Evolutionary conservation across 106 monocot genomes (phyloP), one percentile per base, ranked within the genome.

Genomic region (Dioscorea dumetorum): DNA sequence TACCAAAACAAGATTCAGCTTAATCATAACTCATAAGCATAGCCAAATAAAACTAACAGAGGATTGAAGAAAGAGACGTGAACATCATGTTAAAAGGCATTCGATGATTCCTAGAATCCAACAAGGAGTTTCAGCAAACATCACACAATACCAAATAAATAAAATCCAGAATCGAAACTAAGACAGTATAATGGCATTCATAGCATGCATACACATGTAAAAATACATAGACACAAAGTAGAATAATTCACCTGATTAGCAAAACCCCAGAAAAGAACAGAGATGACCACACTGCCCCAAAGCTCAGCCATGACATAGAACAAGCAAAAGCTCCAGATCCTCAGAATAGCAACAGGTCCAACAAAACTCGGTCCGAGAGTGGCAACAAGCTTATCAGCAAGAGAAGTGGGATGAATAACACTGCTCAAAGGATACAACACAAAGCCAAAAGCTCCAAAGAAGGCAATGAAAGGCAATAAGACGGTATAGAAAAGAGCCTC

Each of bases 231-330:
- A 41, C 6, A 41, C 41, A 41, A 10, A 41, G 41, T 10, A 33
- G 48, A 8, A 60, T 31, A 6, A 7, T 63, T 76, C 77, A 92
- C 93, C 95, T 97, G 95, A 89, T 97, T 97, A 49, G 95, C 95
- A 76, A 97, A 97, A 0, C 91, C 95, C 91, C 95, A 97, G 68
- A 95, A 95, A 18, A 95, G 95, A 35, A 95, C 95, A 4, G 91
- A 95, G 41, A 95, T 84, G 15, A 95, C 95, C 64, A 95, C 95
- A 72, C 95, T 95, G 5, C 95, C 95, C 95, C 95, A 91, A 22
- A 95, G 78, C 80, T 95, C 91, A 14, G 95, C 91, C 95, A 95
- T 95, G 58, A 88, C 95, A 78, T 95, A 91, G 78, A 97, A 97
- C 54, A 92, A 68, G 69, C 95, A 97, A 64, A 88, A 97, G 78